phyloP scores from a whole-genome alignment of 140 eudicot species.

The Stevia rebaudiana region DNA sequence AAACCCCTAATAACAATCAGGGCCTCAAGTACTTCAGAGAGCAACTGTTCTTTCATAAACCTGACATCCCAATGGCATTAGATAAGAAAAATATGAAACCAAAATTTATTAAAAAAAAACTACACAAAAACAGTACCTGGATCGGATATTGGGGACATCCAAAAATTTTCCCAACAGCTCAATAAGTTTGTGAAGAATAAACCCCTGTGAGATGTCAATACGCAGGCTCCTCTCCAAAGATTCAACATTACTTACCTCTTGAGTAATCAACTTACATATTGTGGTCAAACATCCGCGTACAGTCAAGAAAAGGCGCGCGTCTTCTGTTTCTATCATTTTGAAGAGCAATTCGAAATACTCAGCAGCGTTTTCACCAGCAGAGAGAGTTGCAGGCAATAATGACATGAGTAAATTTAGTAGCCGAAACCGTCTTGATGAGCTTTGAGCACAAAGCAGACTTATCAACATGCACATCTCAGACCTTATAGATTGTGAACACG shows the following conservation, averaged over 20 bases:
- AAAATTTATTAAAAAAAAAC: neutral
- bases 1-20: constrained; percentile 89
- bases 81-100: neutral
- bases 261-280: constrained; percentile 73
- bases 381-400: constrained; percentile 85
- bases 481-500: constrained; percentile 97
- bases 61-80: constrained; percentile 38
- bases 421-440: constrained; percentile 78
- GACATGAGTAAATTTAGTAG: constrained; percentile 81
- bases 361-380: constrained; percentile 97
- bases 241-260: constrained; percentile 80
- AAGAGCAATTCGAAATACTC: constrained; percentile 93
- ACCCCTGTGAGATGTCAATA: constrained; percentile 94
- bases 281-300: constrained; percentile 86
- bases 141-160: constrained; percentile 89
- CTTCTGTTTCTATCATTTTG: constrained; percentile 93
- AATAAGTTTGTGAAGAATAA: constrained; percentile 93
- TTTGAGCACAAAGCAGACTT: constrained; percentile 87
- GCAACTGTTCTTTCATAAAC: constrained; percentile 78
- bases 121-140: constrained; percentile 53
- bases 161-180: constrained; percentile 95
- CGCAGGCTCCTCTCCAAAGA: constrained; percentile 95
- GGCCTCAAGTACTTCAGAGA: constrained; percentile 91
- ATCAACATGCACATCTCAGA: constrained; percentile 98
- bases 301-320: constrained; percentile 94